Base-by-base conservation (phyloP, 495 filamentous ascomycete genomes). In the Hyaloscypha finlandica region DNA sequence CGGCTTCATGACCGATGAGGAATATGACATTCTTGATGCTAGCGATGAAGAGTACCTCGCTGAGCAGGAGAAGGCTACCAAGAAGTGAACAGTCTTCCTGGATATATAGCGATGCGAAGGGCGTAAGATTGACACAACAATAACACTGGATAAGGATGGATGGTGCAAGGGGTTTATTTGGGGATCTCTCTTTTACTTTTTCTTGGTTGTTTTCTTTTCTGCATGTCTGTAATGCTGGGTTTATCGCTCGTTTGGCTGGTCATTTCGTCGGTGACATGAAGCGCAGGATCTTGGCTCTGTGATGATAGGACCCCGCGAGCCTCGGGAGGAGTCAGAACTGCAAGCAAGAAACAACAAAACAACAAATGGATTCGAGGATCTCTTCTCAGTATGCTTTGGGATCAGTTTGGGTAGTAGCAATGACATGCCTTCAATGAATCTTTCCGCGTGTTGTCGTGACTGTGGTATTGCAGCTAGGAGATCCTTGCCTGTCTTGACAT, bases 1-100 rank as follows among this genome's bases (percentile, higher is more conserved):
- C 60, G 90, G 88, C 8, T 97, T 96, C 83, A 77, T 96, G 78
- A 97, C 96, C 14, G 95, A 99, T 70, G 95, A 98, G 72, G 95
- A 99, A 80, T 99, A 97, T 72, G 95, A 99, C 69, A 90, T 98
- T 68, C 88, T 98, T 32, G 92, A 96, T 80, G 96, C 93, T 29
- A 96, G 92, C 66, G 96, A 98, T 68, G 93, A 97, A 74, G 95
- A 99, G 76, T 90, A 84, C 66, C 75, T 89, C 64, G 83, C 75
- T 29, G 76, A 78, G 65, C 73, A 65, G 74, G 74, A 61, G 75
- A 83, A 73, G 59, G 52, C 54, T 2, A 48, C 55, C 35, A 71
- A 67, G 62, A 74, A 74, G 60, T 74, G 72, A 55, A 63, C 54
- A 60, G 59, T 48, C 59, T 61, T 8, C 59, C 20, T 37, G 30